Evolutionary conservation across 176 grass and related monocot species (phyloP).

Genomic region (Stipa capillata): DNA sequence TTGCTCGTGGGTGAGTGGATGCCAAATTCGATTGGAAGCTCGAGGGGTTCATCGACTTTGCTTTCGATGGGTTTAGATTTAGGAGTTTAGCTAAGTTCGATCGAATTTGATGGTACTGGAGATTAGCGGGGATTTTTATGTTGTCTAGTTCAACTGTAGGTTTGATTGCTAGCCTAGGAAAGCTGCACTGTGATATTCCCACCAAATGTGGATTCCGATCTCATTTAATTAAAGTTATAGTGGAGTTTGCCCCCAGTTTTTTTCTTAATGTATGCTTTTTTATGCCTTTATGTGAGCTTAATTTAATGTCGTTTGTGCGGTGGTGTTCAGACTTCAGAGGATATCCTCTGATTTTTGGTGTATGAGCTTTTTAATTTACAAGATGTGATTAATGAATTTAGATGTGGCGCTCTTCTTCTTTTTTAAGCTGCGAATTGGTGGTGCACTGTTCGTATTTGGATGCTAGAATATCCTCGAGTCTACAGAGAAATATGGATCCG

Average conservation of each 20-base stretch:
- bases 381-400: not conserved
- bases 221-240: not conserved
- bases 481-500: too few relatives aligned
- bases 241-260: not conserved
- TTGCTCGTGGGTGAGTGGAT: not conserved
- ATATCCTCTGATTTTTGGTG: not conserved
- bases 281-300: not conserved
- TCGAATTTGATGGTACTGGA: not conserved
- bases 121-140: not conserved
- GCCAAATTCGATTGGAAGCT: not conserved
- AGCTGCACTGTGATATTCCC: not conserved
- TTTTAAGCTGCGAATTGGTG: not conserved
- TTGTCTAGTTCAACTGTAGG: not conserved
- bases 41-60: not conserved
- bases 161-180: not conserved
- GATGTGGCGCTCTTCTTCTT: not conserved
- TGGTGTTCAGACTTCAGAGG: not conserved
- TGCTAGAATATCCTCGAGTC: too few relatives aligned
- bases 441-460: not conserved
- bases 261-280: not conserved
- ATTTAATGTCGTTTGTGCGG: not conserved
- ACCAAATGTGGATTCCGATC: not conserved
- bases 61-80: not conserved
- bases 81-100: not conserved
- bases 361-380: not conserved